Evolutionary conservation across 495 filamentous ascomycete species (phyloP).

Genomic region (Aspergillus sparsus): DNA sequence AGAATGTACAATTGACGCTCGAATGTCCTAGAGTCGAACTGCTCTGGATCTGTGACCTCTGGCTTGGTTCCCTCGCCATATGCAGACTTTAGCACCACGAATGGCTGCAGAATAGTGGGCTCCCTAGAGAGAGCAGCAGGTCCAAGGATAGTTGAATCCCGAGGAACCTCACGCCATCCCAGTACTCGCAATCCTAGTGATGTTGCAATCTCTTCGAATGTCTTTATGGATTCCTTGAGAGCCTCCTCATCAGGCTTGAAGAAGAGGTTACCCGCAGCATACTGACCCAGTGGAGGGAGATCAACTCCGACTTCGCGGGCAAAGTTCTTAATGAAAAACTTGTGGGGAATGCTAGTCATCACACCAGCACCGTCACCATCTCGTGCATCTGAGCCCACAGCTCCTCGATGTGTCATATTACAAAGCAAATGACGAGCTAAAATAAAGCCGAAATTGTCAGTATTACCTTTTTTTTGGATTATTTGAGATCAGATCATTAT

Average conservation of each 20-base stretch:
- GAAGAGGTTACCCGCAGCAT: constrained; percentile 97
- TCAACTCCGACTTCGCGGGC: constrained; percentile 82
- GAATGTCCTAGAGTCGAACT: constrained; percentile 83
- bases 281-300: constrained; percentile 87
- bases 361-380: constrained; percentile 98
- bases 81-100: constrained; percentile 82
- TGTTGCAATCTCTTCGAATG: constrained; percentile 90
- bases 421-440: constrained; percentile 89
- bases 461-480: background rate
- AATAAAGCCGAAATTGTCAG: constrained; percentile 18
- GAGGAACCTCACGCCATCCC: constrained; percentile 95
- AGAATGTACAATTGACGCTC: constrained; percentile 93
- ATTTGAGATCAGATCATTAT: constrained; percentile 1
- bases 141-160: constrained; percentile 88
- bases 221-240: constrained; percentile 79
- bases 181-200: constrained; percentile 85
- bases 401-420: constrained; percentile 99
- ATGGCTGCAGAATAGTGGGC: constrained; percentile 92
- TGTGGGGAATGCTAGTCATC: constrained; percentile 99
- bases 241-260: constrained; percentile 95
- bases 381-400: constrained; percentile 94
- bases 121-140: constrained; percentile 92
- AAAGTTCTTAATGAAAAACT: constrained; percentile 98
- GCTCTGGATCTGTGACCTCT: constrained; percentile 71
- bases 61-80: constrained; percentile 88